Evolutionary conservation across 2,329 filamentous ascomycete species (phyloP).

Genomic region (Cladosporium austrohemisphaericum): DNA sequence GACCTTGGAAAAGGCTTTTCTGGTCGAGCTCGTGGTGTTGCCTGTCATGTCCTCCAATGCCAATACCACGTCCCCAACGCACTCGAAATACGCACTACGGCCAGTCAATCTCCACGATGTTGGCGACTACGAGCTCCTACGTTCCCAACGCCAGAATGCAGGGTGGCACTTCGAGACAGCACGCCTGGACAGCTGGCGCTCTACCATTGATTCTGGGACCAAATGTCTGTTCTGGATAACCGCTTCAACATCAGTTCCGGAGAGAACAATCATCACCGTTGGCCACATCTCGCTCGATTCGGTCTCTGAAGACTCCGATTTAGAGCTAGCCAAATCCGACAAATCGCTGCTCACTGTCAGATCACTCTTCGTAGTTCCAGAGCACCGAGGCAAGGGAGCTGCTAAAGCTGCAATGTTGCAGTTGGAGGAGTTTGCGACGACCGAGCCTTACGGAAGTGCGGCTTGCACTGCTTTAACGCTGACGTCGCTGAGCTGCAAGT

Average conservation of each 20-base stretch:
- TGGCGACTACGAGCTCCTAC: background rate
- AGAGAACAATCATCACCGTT: background rate
- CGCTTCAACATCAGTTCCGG: background rate
- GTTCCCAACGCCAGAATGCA: background rate
- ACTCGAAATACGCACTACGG: too few relatives aligned
- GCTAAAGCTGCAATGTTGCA: background rate
- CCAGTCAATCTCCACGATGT: too few relatives aligned
- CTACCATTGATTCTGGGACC: background rate
- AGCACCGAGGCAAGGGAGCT: background rate
- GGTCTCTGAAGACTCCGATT: background rate
- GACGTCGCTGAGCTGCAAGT: background rate
- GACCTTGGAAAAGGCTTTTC: too few relatives aligned
- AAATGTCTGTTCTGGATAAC: background rate
- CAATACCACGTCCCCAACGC: too few relatives aligned
- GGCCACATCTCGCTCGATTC: background rate
- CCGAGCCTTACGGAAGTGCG: background rate
- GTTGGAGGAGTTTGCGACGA: background rate
- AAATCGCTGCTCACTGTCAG: background rate
- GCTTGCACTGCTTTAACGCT: background rate
- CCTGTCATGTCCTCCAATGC: too few relatives aligned
- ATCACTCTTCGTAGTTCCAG: background rate
- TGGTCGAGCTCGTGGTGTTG: too few relatives aligned
- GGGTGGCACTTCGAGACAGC: background rate
- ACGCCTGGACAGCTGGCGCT: background rate
- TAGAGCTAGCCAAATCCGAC: background rate